A percentile compares a stretch with the other conserved stretches of the same genome.
These are phyloP conservation scores for Oryza australiensis DNA, from an alignment of 176 grass and related monocot genomes.

Conservation along the genomic window DNA sequence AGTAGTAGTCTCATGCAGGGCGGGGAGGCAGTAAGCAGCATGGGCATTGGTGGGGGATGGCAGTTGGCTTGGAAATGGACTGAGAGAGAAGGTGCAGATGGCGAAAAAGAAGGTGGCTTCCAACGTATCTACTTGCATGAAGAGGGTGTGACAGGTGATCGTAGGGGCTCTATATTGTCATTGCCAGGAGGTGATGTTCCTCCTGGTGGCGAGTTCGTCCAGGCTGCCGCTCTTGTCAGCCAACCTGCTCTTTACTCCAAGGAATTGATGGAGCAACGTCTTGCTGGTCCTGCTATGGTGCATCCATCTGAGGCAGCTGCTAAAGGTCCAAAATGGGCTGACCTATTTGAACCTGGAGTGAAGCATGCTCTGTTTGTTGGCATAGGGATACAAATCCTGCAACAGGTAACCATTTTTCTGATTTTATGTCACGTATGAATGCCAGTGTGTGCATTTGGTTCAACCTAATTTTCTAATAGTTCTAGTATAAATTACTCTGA, in stretches of 20 bases:
- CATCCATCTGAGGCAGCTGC: slow-evolving; percentile 69
- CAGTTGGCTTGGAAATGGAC: slow-evolving; percentile 98
- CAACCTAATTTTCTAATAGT: background rate
- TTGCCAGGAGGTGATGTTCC: slow-evolving; percentile 62
- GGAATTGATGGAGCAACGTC: slow-evolving; percentile 64
- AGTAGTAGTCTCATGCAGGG: slow-evolving; percentile 53
- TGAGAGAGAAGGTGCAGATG: slow-evolving; percentile 78
- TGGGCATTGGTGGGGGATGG: slow-evolving; percentile 98
- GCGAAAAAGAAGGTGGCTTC: slow-evolving; percentile 80
- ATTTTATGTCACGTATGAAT: background rate
- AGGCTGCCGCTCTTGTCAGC: slow-evolving; percentile 95
- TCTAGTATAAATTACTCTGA: background rate
- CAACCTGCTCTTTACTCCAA: slow-evolving; percentile 84
- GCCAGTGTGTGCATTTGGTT: background rate
- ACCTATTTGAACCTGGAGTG: slow-evolving; percentile 90
- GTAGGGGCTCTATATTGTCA: slow-evolving; percentile 80
- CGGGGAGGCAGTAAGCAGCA: slow-evolving; percentile 73
- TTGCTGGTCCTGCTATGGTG: slow-evolving; percentile 87
- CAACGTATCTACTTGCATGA: slow-evolving; percentile 97
- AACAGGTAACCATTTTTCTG: slow-evolving; percentile 65
- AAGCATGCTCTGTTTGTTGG: slow-evolving; percentile 83
- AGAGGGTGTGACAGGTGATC: slow-evolving; percentile 57
- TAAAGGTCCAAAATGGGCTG: slow-evolving; percentile 70
- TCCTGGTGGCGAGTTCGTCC: slow-evolving; percentile 72
- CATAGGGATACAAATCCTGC: slow-evolving; percentile 85